Base-by-base conservation (phyloP, 306 rosid species). In the Nissolia schottii region DNA sequence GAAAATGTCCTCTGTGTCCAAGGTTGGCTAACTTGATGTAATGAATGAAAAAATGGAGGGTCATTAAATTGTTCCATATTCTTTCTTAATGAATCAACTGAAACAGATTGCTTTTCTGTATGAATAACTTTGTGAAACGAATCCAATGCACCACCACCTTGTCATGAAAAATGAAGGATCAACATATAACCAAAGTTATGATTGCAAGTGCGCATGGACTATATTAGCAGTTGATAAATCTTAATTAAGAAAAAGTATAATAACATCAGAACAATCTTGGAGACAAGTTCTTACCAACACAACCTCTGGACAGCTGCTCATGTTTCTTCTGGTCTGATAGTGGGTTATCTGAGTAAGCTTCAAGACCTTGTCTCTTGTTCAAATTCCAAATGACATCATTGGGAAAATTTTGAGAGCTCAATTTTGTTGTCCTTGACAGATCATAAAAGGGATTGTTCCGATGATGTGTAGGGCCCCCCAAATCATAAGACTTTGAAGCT, bases 211-310 rank as follows among this genome's bases (percentile, higher is more conserved):
- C 22, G 5, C 19, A 77, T 11, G 28, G 20, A 6, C 20, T 14
- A 50, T 2, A 38, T 28, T 60, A 29, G 76, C 50, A 20, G 35
- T 16, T 38, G 28, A 68, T 14, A 59, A 32, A 41, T 58, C 45
- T 16, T 38, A 60, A 67, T n/a, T 45, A 24, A 58, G n/a, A 38
- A 6, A 4, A 18, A 10, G 29, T 50, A 40, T n/a, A 54, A 24
- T 13, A 72, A 72, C 27, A 45, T 55, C 19, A 38, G 29, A 35
- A 56, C 46, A 48, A 65, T 18, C 37, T 51, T 58, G 57, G 43
- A 70, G 29, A 22, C 12, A 16, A 79, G 40, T 20, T 53, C 83
- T 82, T 55, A 82, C 85, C 83, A 73, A 81, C 53, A 41, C 27
- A 56, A 72, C 22, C 48, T 35, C 12, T 67, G 18, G 73, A 62